These are phyloP conservation scores for Chenopodium album DNA, from an alignment of 148 eudicot species.

Conservation along the genomic window DNA sequence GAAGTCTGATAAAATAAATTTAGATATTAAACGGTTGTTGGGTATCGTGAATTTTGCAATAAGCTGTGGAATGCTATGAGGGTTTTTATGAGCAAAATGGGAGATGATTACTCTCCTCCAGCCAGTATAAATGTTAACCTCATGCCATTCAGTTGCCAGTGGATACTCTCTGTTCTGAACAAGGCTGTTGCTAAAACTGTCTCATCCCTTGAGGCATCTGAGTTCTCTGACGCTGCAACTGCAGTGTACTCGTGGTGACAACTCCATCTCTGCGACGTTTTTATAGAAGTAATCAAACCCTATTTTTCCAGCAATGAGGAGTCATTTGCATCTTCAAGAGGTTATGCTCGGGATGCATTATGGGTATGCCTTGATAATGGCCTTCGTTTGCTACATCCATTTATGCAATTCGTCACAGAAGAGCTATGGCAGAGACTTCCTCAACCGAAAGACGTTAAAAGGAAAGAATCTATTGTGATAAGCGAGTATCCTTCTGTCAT, in stretches of 20 bases:
- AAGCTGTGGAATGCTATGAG: slow-evolving; percentile 92
- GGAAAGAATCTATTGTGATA: slow-evolving; percentile 76
- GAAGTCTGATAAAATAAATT: slow-evolving; percentile 87
- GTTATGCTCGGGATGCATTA: slow-evolving; percentile 67
- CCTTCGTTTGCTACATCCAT: slow-evolving; percentile 80
- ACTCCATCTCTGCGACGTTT: slow-evolving; percentile 84
- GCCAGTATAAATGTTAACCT: slow-evolving; percentile 37
- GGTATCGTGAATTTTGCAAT: slow-evolving; percentile 97
- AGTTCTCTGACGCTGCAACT: slow-evolving; percentile 88
- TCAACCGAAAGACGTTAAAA: slow-evolving; percentile 40
- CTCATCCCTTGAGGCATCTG: slow-evolving; percentile 62
- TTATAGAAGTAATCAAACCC: slow-evolving; percentile 85
- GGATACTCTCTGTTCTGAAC: slow-evolving; percentile 88
- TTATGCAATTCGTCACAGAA: slow-evolving; percentile 94
- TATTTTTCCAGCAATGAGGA: slow-evolving; percentile 54
- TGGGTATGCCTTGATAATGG: slow-evolving; percentile 94
- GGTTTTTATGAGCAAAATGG: slow-evolving; percentile 86
- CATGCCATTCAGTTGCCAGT: slow-evolving; percentile 86
- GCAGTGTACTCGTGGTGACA: slow-evolving; percentile 97
- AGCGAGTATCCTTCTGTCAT: slow-evolving; percentile 67
- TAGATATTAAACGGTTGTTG: slow-evolving; percentile 90
- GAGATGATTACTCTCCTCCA: slow-evolving; percentile 74
- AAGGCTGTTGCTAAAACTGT: slow-evolving; percentile 69
- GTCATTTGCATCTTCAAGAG: slow-evolving; percentile 46
- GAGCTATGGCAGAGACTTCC: slow-evolving; percentile 99